Percentiles rank a stretch among this genome's conserved stretches.
Conservation (phyloP, 306 rosid species). For the Trifolium subterraneum region DNA sequence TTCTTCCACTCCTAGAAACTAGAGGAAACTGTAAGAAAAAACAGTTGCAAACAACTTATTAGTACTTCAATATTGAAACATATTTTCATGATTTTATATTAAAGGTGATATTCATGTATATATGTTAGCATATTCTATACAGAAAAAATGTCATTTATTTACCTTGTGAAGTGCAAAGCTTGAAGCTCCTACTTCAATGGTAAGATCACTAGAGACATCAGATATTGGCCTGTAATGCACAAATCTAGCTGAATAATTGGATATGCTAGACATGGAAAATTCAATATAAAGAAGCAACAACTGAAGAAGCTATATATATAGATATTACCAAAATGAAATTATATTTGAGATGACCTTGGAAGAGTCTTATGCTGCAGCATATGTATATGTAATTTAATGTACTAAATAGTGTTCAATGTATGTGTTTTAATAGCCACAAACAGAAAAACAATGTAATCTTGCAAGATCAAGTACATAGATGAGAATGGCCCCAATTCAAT, state of each 20-base stretch:
- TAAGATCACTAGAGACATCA: conserved; percentile 93
- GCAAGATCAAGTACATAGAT: conserved; percentile 40
- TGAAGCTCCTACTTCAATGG: conserved; percentile 84
- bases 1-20: conserved; percentile 89
- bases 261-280: conserved; percentile 42
- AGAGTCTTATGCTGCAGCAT: conserved; percentile 45
- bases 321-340: conserved; percentile 49
- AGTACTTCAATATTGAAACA: conserved; percentile 14
- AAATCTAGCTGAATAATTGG: conserved; percentile 45
- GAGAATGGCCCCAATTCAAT: conserved; percentile 55
- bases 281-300: conserved; percentile 15
- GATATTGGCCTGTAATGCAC: conserved; percentile 88
- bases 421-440: conserved; percentile 45
- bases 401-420: conserved; percentile 25
- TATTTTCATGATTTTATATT: conserved; percentile 17
- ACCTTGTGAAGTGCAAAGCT: conserved; percentile 97
- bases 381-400: conserved; percentile 22
- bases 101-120: conserved; percentile 28
- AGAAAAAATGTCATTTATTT: too few relatives aligned
- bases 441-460: conserved; percentile 47
- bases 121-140: too few relatives aligned
- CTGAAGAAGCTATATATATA: conserved; percentile 45
- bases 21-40: conserved; percentile 76
- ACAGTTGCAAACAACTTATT: conserved; percentile 18
- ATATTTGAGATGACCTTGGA: conserved; percentile 38